Base-by-base conservation (phyloP, 139 green algal species). In the Zygnema circumcarinatum region DNA sequence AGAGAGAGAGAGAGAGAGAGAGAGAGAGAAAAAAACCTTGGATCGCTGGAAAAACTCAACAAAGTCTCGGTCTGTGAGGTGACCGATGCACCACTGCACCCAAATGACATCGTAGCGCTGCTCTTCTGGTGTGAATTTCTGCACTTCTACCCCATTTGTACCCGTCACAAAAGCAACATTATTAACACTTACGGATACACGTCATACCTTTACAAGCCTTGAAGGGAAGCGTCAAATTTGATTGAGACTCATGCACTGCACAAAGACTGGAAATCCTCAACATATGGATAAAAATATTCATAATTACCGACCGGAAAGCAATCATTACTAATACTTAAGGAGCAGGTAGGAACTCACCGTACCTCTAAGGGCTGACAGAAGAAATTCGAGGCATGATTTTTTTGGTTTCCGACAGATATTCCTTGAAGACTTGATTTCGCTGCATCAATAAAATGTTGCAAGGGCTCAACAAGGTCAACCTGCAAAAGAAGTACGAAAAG, bases 51-150 rank as follows among this genome's bases (percentile, higher is more conserved):
- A 94, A 76, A 98, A 94, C 0, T 81, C 79, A 2, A 97, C 38
- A 25, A 94, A 93, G 83, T 98, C 96, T 38, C 93, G 93, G 76
- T 98, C 96, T 74, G 95, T 98, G 0, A 99, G 91, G 90, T 99
- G 98, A 53, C 98, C 94, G 36, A 98, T 91, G 33, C 89, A 92
- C 95, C 95, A 97, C 76, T 97, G 95, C 41, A 96, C 78, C 95
- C 95, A 97, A 1, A 97, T 92, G 16, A 94, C 86, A 86, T 97
- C 94, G 74, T 97, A 98, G 2, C 92, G 29, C 35, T 56, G 80
- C 35, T 53, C 29, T 38, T 94, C 88, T 82, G 92, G 91, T 89
- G 76, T 95, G 52, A 95, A 94, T 16, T 83, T 80, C 84, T 93
- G 82, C n/a, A n/a, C n/a, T n/a, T n/a, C n/a, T n/a, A n/a, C n/a